Percentiles rank a stretch among this genome's conserved stretches.
Conservation (phyloP, 257 asterid genomes). For the Nicotiana knightiana region DNA sequence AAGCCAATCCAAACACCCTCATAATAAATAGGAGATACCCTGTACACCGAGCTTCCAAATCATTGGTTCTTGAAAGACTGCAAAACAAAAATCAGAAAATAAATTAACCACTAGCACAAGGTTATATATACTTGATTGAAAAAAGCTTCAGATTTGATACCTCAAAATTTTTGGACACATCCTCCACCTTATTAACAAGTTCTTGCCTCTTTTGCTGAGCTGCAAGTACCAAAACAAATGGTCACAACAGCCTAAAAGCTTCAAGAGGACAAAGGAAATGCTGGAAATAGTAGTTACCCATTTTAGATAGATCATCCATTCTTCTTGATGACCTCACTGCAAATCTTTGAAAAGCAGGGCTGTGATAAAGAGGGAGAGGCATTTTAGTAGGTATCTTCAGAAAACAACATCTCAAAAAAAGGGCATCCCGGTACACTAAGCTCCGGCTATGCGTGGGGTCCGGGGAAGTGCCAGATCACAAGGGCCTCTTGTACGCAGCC, state of each 20-base stretch:
- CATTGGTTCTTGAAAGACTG: constrained; percentile 5
- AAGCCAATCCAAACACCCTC: too few relatives aligned
- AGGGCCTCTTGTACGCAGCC: too few relatives aligned
- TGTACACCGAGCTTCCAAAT: background rate
- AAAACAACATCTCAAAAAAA: too few relatives aligned
- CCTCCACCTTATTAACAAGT: constrained; percentile 55
- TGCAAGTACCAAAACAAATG: constrained; percentile 22
- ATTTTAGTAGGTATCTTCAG: too few relatives aligned
- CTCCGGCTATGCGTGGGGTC: too few relatives aligned
- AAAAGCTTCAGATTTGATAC: background rate
- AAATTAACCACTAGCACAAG: background rate
- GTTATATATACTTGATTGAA: background rate
- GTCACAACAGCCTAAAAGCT: background rate
- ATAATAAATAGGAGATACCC: background rate
- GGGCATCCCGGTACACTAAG: too few relatives aligned
- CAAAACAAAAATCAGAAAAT: background rate
- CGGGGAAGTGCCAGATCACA: too few relatives aligned
- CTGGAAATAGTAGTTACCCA: constrained; percentile 31
- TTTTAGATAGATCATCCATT: constrained; percentile 43
- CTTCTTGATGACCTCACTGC: constrained; percentile 76
- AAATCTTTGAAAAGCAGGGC: constrained; percentile 73
- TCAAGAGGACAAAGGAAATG: background rate
- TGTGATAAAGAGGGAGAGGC: constrained; percentile 2
- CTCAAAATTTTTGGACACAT: constrained; percentile 33
- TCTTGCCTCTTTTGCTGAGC: constrained; percentile 65